Evolutionary conservation across 306 rosid genomes (phyloP), one percentile per base, ranked within the genome.

Genomic region (Cicer pinnatifidum): DNA sequence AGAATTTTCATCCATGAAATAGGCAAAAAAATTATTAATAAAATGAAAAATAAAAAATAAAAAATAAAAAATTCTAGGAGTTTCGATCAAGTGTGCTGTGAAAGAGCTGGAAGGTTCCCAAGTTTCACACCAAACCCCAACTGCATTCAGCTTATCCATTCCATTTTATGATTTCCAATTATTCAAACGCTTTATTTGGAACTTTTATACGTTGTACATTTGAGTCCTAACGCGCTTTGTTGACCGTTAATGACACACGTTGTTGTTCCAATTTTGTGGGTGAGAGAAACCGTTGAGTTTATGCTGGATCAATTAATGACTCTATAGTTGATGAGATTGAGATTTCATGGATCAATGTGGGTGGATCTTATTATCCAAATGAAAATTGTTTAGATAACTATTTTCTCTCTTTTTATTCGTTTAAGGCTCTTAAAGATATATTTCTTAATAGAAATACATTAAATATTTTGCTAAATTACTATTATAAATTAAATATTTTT

Each of bases 51-150:
- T 9, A 71, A 7, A 6, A 8, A 57, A 1, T 52, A n/a, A n/a
- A 66, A 66, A 9, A 43, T 9, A 71, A 7, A 6, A 8, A 57
- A 1, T 52, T 74, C 66, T 69, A 72, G 80, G 50, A 7, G 67
- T 70, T 79, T 58, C n/a, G 15, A 20, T 6, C 8, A 4, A 28
- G 79, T 61, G 77, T 50, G 84, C 80, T 80, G 82, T 69, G 65
- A 64, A 7, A 2, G 41, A 63, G 72, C 75, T 80, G 85, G 80
- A 67, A 72, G 77, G 76, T 70, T 83, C 84, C 39, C 40, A 15
- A 37, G 12, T 9, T 68, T 51, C 41, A 11, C 75, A 50, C 83
- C 81, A 52, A 52, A 19, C 78, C n/a, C 54, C 78, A 75, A 72
- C 79, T 33, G 73, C 16, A 33, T 65, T 44, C 64, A 1, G 45